Evolutionary conservation across 2,329 filamentous ascomycete genomes (phyloP), one percentile per base, ranked within the genome.

Genomic region (Penicillium hesseltinei): DNA sequence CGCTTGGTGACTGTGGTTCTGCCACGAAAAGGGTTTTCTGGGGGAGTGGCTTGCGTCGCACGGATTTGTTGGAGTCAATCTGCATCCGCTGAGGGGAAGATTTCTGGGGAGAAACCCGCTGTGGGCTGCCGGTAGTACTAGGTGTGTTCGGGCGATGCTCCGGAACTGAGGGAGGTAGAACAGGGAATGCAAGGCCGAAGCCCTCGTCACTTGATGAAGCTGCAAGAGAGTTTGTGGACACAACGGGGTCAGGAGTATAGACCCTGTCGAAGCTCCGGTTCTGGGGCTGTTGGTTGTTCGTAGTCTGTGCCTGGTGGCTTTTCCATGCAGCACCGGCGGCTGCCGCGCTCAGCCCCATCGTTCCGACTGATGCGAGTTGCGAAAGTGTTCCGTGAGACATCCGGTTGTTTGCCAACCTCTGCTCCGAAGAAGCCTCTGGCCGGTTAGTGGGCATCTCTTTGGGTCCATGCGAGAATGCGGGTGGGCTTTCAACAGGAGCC

Each of bases 351-450:
- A 70, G 69, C 46, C 77, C 70, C 48, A 84, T 73, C 23, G 82
- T 84, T 53, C 84, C 85, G 45, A 88, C 89, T 63, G 88, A 88
- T 33, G 85, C 86, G 71, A 97, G 81, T 70, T 97, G 91, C 44
- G 87, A 83, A 45, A 97, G 80, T 0, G 93, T 97, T 1, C 86
- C 87, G 64, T 82, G 84, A 27, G 94, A 96, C 72, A 97, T 87
- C 23, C 91, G 88, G 65, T 88, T 92, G 65, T 91, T 94, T 51
- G 90, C 91, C 62, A 87, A 87, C 61, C 90, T 88, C 66, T 93
- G 80, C 69, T 94, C 90, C 15, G 89, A 84, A 31, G 91, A 88
- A 57, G 90, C 85, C 65, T 89, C 86, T 0, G 90, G 90, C 60
- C 85, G 85, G 58, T 83, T 86, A 1, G 81, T 79, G 5, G 92